phyloP scores from a whole-genome alignment of 768 basidiomycete genomes.

The Kwoniella mangroviensis region DNA sequence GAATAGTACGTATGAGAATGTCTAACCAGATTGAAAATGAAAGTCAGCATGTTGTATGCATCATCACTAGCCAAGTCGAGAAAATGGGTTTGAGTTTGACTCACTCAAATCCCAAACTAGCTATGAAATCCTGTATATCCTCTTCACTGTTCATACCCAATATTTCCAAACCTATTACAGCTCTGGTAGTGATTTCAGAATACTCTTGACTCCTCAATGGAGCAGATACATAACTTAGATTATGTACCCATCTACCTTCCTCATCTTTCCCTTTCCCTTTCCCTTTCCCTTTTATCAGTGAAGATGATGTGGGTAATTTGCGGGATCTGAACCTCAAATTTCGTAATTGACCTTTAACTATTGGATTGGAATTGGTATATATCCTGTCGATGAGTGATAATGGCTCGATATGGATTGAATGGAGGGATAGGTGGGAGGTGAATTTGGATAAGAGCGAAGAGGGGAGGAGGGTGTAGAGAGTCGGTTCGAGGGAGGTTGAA shows the following conservation, averaged over 20 bases:
- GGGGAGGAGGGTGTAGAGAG: conserved; percentile 45
- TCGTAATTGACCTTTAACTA: conserved; percentile 37
- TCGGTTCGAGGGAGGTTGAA: conserved; percentile 32
- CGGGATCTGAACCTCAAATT: conserved; percentile 29
- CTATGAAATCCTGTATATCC: conserved; percentile 39
- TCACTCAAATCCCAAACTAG: conserved; percentile 41
- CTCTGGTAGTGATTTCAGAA: conserved; percentile 33
- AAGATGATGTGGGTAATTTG: not conserved
- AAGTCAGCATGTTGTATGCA: too few species aligned
- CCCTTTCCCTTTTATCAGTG: not conserved
- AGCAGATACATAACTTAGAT: conserved; percentile 32
- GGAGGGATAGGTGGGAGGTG: conserved; percentile 38
- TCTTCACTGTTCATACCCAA: conserved; percentile 7
- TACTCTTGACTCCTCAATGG: conserved; percentile 41
- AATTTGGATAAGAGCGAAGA: conserved; percentile 16
- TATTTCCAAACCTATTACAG: conserved; percentile 36
- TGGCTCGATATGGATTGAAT: conserved; percentile 33
- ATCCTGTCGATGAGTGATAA: conserved; percentile 26
- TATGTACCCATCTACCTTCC: conserved; percentile 19
- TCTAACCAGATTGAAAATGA: conserved; percentile 11
- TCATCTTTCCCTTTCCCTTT: conserved; percentile 7
- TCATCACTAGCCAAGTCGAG: conserved; percentile 7
- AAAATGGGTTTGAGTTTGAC: conserved; percentile 37
- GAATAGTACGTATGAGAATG: conserved; percentile 37
- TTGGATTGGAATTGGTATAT: conserved; percentile 32